Percentiles rank a stretch among this genome's conserved stretches.
phyloP scores from a whole-genome alignment of 495 filamentous ascomycete genomes.

The Xylaria bambusicola region DNA sequence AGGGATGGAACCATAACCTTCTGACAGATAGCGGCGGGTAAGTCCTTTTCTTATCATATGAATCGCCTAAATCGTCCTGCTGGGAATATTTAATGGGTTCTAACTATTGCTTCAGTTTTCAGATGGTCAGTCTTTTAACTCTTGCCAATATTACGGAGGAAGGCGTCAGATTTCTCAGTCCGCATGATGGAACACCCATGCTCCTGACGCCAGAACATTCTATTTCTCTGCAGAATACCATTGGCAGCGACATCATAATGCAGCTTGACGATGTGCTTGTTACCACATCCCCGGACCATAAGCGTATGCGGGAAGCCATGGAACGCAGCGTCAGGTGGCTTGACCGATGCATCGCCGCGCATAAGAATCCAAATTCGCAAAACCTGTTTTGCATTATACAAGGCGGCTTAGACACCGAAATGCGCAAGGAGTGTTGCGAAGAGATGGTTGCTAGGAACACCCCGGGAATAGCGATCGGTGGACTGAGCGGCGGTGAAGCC shows the following conservation, averaged over 20 bases:
- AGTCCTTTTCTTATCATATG: slow-evolving; percentile 35
- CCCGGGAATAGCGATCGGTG: slow-evolving; percentile 95
- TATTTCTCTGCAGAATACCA: slow-evolving; percentile 92
- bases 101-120: slow-evolving; percentile 64
- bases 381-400: slow-evolving; percentile 99
- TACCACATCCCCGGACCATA: slow-evolving; percentile 85
- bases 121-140: slow-evolving; percentile 97
- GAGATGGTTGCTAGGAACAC: slow-evolving; percentile 93
- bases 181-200: slow-evolving; percentile 96
- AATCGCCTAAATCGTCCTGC: too few relatives aligned
- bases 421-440: slow-evolving; percentile 78
- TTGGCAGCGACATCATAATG: slow-evolving; percentile 99
- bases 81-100: not conserved
- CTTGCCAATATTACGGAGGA: slow-evolving; percentile 93
- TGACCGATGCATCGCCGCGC: slow-evolving; percentile 91
- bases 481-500: slow-evolving; percentile 79
- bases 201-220: slow-evolving; percentile 97
- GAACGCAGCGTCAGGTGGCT: slow-evolving; percentile 97
- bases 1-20: slow-evolving; percentile 94
- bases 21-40: slow-evolving; percentile 97
- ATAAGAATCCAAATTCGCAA: slow-evolving; percentile 76
- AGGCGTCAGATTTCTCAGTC: slow-evolving; percentile 90
- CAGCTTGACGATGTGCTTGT: slow-evolving; percentile 97
- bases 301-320: slow-evolving; percentile 92
- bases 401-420: slow-evolving; percentile 87